These are phyloP conservation scores for Yamadazyma insecticola DNA, from an alignment of 805 yeast species.

Conservation along the genomic window DNA sequence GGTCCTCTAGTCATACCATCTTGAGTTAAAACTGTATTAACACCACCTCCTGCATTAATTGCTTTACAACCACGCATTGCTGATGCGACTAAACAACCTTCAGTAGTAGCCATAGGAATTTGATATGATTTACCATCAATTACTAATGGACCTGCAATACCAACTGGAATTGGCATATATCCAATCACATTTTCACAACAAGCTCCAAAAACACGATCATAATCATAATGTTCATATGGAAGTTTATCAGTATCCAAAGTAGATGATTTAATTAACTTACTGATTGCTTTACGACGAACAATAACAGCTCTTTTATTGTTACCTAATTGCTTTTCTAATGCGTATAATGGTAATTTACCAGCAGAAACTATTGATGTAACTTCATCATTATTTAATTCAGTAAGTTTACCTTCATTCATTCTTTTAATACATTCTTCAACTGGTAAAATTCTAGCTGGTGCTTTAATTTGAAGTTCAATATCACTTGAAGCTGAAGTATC, in stretches of 20 bases:
- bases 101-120: constrained; percentile 99
- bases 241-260: constrained; percentile 64
- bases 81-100: constrained; percentile 97
- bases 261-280: constrained; percentile 77
- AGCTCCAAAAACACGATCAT: constrained; percentile 95
- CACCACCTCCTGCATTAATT: constrained; percentile 96
- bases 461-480: constrained; percentile 16
- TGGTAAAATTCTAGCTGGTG: constrained; percentile 33
- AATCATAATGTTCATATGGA: constrained; percentile 83
- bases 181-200: constrained; percentile 99
- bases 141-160: constrained; percentile 94
- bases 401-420: constrained; percentile 68
- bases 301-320: constrained; percentile 91
- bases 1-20: constrained; percentile 99
- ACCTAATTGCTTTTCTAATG: constrained; percentile 85
- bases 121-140: constrained; percentile 87
- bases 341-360: constrained; percentile 87
- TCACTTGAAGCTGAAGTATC: constrained; percentile 24
- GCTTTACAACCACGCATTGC: constrained; percentile 99
- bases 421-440: constrained; percentile 59
- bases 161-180: constrained; percentile 92
- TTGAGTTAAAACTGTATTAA: constrained; percentile 79
- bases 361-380: constrained; percentile 62
- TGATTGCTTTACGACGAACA: constrained; percentile 90
- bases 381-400: constrained; percentile 66